These are phyloP conservation scores for Cylindrodendrum hubeiense DNA, from an alignment of 2,329 filamentous ascomycete species.

Conservation along the genomic window DNA sequence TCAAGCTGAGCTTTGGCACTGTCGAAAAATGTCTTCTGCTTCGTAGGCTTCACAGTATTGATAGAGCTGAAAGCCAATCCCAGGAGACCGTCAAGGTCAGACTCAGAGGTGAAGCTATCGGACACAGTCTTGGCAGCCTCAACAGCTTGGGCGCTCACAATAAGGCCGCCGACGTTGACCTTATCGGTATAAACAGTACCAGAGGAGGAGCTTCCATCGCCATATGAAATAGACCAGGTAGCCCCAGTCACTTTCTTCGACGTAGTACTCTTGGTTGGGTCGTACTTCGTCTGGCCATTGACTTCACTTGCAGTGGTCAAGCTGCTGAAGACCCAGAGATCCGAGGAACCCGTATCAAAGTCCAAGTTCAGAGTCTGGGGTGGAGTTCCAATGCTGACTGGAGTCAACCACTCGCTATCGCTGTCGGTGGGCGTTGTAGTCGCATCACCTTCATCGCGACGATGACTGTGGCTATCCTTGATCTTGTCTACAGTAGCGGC, in stretches of 20 bases:
- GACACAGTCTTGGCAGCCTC: conserved; percentile 58
- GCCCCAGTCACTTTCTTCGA: conserved; percentile 51
- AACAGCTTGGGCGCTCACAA: conserved; percentile 56
- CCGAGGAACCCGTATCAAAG: conserved; percentile 61
- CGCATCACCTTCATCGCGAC: conserved; percentile 45
- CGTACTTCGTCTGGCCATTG: conserved; percentile 54
- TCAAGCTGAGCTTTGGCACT: conserved; percentile 40
- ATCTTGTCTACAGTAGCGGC: conserved; percentile 8
- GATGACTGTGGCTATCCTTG: conserved; percentile 11
- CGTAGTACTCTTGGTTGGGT: conserved; percentile 53
- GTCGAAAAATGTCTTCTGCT: conserved; percentile 59
- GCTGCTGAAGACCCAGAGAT: conserved; percentile 64
- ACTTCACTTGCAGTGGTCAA: conserved; percentile 52
- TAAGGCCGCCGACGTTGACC: conserved; percentile 58
- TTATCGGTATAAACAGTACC: conserved; percentile 59
- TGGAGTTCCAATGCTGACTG: conserved; percentile 57
- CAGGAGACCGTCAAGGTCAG: conserved; percentile 57
- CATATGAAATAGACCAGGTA: conserved; percentile 58
- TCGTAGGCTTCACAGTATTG: conserved; percentile 56
- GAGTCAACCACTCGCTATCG: conserved; percentile 54
- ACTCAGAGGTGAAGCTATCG: conserved; percentile 53
- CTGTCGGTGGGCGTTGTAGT: conserved; percentile 44
- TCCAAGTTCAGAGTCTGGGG: conserved; percentile 57
- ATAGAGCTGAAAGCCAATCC: conserved; percentile 58
- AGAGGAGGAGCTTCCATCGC: conserved; percentile 57